Evolutionary conservation across 495 filamentous ascomycete species (phyloP).

Genomic region (Penicillium pancosmium): DNA sequence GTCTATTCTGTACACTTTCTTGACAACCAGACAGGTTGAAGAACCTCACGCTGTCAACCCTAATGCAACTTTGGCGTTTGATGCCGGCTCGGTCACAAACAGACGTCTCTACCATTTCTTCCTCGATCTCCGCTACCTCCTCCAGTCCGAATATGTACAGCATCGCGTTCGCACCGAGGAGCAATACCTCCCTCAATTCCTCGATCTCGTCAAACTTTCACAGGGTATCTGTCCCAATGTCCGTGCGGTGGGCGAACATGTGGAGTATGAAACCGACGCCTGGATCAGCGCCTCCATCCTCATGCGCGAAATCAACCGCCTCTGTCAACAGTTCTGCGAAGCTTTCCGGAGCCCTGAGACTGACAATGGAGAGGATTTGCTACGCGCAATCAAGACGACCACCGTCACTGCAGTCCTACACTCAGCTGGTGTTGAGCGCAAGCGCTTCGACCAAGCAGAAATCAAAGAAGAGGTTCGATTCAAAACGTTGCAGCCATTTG

Average conservation of each 20-base stretch:
- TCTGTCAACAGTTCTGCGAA: constrained; percentile 85
- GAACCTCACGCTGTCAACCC: constrained; percentile 86
- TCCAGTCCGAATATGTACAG: constrained; percentile 84
- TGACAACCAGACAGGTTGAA: constrained; percentile 92
- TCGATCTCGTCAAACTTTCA: constrained; percentile 92
- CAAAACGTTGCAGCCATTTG: constrained; percentile 73
- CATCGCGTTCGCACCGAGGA: constrained; percentile 77
- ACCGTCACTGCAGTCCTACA: constrained; percentile 80
- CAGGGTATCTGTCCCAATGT: constrained; percentile 96
- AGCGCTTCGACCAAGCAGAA: constrained; percentile 83
- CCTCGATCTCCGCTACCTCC: constrained; percentile 85
- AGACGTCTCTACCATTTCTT: constrained; percentile 97
- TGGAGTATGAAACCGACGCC: constrained; percentile 96
- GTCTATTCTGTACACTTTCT: constrained; percentile 95
- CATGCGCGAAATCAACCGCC: constrained; percentile 89
- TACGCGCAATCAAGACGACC: constrained; percentile 72
- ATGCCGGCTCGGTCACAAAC: constrained; percentile 90
- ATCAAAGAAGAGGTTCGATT: constrained; percentile 83
- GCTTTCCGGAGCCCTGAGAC: constrained; percentile 70
- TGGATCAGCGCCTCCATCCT: constrained; percentile 97
- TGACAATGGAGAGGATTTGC: constrained; percentile 62
- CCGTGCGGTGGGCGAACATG: constrained; percentile 88
- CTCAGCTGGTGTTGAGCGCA: constrained; percentile 85
- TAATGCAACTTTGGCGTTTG: constrained; percentile 84
- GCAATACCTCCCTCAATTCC: constrained; percentile 87